Evolutionary conservation across 371 early-diverging fungal genomes (phyloP).

Genomic region (Mucor mucedo): DNA sequence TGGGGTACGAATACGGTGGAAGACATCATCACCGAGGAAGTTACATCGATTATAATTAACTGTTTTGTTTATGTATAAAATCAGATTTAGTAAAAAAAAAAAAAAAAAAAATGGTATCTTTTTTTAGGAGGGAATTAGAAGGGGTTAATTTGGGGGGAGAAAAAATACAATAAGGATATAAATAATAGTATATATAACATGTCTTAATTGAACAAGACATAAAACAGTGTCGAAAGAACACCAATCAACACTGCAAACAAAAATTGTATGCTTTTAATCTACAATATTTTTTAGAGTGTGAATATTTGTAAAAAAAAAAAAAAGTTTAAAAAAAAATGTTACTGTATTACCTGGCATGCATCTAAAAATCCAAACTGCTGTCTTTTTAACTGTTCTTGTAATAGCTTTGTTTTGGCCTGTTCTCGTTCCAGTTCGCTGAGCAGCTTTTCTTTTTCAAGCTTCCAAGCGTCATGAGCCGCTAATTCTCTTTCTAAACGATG

Average conservation of each 20-base stretch:
- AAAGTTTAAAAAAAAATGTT: background rate
- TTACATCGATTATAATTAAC: constrained; percentile 26
- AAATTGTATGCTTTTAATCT: constrained; percentile 13
- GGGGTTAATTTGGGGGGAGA: background rate
- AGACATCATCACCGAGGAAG: constrained; percentile 24
- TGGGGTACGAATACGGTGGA: constrained; percentile 31
- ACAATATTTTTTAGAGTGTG: background rate
- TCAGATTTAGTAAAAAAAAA: background rate
- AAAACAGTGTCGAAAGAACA: constrained; percentile 23
- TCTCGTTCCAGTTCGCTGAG: constrained; percentile 11
- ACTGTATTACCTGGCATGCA: constrained; percentile 18
- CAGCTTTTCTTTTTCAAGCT: constrained; percentile 7
- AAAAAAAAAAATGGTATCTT: constrained; percentile 6
- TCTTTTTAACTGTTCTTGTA: constrained; percentile 4
- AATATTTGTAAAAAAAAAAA: background rate
- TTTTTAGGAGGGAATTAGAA: background rate
- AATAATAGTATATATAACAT: constrained; percentile 1
- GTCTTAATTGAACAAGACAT: constrained; percentile 24
- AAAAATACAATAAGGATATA: constrained; percentile 1
- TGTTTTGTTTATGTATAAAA: background rate
- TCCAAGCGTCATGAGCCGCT: background rate
- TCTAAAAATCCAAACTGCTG: constrained; percentile 11
- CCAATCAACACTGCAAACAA: constrained; percentile 18
- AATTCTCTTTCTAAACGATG: constrained; percentile 20
- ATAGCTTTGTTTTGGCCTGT: constrained; percentile 4